Base-by-base conservation (phyloP, 129 eudicot species). In the Flaveria robusta region DNA sequence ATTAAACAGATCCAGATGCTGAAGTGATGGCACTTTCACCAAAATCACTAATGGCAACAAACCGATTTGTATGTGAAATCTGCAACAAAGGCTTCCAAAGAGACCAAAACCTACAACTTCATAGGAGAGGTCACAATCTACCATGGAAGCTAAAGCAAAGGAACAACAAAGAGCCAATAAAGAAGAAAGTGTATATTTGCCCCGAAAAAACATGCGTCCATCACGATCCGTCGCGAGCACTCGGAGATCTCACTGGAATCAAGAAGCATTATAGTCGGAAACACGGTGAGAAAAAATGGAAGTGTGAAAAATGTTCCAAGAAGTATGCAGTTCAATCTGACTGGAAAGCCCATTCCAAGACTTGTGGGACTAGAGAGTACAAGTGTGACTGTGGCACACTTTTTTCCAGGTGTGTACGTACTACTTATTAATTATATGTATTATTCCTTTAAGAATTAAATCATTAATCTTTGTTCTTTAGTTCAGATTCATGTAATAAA, bases 311-410 rank as follows among this genome's bases (percentile, higher is more conserved):
- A 72, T 93, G 98, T 78, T 90, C 98, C 23, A 93, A 93, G 87
- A 93, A 93, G 54, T 93, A 93, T 73, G 98, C 98, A 1, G 98
- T 93, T 66, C 96, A 90, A 78, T 90, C 96, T 29, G 98, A 93
- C 74, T 93, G 98, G 98, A 93, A 93, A 83, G 98, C 98, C 72
- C 98, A 93, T 82, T 84, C 98, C 60, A 93, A 93, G 81, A 93
- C 98, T n/a, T 93, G 98, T 81, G 98, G 98, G 43, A 90, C 98
- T 34, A 88, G 98, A 76, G 98, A 93, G 96, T 93, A 93, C 74
- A 93, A 93, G 66, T 93, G 98, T 83, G 98, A 93, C 87, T 93
- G 98, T 84, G 98, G 98, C 70, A 93, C 98, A 51, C 96, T 93
- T 41, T 93, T 93, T 79, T 93, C 97, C 95, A 90, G 96, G 97